Conservation (phyloP, 2,329 filamentous ascomycete genomes). For the Arthrobotrys pseudoclavata region DNA sequence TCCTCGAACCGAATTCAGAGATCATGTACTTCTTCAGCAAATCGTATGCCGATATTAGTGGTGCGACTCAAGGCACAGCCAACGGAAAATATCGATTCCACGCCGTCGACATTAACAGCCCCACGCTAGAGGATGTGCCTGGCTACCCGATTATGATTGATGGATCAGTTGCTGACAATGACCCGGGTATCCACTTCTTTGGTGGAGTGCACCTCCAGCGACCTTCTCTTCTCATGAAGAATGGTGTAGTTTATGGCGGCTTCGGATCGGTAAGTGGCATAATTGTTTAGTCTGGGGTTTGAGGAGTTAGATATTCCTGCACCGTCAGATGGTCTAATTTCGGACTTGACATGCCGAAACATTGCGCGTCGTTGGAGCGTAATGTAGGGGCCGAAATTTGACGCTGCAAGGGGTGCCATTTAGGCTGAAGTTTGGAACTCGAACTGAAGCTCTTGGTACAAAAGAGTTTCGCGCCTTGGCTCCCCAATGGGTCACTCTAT, state of each 20-base stretch:
- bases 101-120: conserved; percentile 65
- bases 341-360: conserved; percentile 21
- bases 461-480: conserved; percentile 27
- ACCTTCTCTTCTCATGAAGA: conserved; percentile 69
- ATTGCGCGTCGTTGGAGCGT: conserved; percentile 32
- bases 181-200: conserved; percentile 69
- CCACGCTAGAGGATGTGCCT: conserved; percentile 62
- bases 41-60: conserved; percentile 65
- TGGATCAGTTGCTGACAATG: conserved; percentile 69
- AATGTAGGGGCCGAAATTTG: conserved; percentile 41
- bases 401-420: conserved; percentile 16
- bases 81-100: conserved; percentile 64
- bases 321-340: conserved; percentile 24
- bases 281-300: conserved; percentile 1
- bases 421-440: conserved; percentile 44
- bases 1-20: conserved; percentile 68
- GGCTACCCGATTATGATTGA: conserved; percentile 70
- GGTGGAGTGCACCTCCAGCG: conserved; percentile 71
- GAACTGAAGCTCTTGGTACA: not conserved
- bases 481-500: not conserved
- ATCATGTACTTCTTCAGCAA: conserved; percentile 69
- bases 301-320: conserved; percentile 15
- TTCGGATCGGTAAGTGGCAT: conserved; percentile 68
- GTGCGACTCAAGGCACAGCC: conserved; percentile 56
- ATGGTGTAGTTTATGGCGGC: conserved; percentile 70